Conservation (phyloP, 768 basidiomycete genomes). For the Leccinum aurantiacum region DNA sequence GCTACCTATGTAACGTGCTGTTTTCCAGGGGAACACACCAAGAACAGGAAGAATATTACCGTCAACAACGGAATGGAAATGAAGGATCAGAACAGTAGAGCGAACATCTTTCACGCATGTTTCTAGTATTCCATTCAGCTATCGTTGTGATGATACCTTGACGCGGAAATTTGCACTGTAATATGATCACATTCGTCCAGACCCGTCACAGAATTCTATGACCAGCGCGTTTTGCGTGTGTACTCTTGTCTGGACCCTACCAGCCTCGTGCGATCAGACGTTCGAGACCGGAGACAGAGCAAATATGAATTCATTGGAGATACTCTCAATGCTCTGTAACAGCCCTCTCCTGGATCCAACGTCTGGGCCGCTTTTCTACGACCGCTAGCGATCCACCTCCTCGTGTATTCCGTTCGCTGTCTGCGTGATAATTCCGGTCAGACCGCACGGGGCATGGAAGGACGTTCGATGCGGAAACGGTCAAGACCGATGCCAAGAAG, state of each 20-base stretch:
- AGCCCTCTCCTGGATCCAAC: constrained; percentile 79
- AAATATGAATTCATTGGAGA: constrained; percentile 4
- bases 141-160: constrained; percentile 22
- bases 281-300: background rate
- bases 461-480: constrained; percentile 76
- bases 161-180: constrained; percentile 34
- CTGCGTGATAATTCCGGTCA: constrained; percentile 57
- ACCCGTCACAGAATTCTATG: constrained; percentile 19
- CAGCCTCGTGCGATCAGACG: background rate
- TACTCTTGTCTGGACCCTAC: background rate
- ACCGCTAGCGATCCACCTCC: constrained; percentile 37
- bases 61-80: constrained; percentile 36
- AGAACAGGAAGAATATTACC: constrained; percentile 59
- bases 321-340: constrained; percentile 16
- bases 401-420: constrained; percentile 40
- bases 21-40: constrained; percentile 55
- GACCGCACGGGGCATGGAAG: constrained; percentile 78
- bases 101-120: constrained; percentile 16
- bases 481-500: constrained; percentile 73
- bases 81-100: constrained; percentile 16
- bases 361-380: constrained; percentile 61
- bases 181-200: constrained; percentile 24
- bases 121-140: constrained; percentile 2
- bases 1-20: constrained; percentile 15
- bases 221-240: constrained; percentile 17